Base-by-base conservation (phyloP, 768 basidiomycete genomes). In the Trametes sanguinea region DNA sequence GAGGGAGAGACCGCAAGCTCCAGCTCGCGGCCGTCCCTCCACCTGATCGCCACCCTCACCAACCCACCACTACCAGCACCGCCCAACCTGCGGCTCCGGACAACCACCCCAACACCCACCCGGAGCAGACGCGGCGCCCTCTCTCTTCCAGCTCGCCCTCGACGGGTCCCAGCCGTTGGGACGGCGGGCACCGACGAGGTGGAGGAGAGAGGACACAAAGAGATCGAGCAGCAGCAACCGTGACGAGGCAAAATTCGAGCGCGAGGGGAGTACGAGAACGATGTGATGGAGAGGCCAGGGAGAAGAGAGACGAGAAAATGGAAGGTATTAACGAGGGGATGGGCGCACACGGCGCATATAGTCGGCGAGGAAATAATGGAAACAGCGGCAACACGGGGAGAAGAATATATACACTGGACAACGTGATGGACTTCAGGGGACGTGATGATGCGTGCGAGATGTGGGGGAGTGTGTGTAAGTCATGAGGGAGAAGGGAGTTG, bases 131-230 rank as follows among this genome's bases (percentile, higher is more conserved):
- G 77, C 79, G 84, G 77, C 78, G 88, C 88, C 88, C 88, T 90
- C 89, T 90, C 84, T 78, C 76, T 76, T 74, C 80, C 75, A 77
- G 70, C 88, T 75, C 83, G 77, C 87, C 87, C 85, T 81, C 82
- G 56, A 63, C 70, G 71, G 63, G 63, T 62, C 70, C 72, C 67
- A 66, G 60, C 57, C 67, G 62, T 54, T 63, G 63, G 51, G 65
- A 13, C 13, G 33, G 67, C 65, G 64, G 72, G 65, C 63, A 67
- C 69, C 69, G 72, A 71, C 70, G 76, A 83, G 79, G 83, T 85
- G 85, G 85, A 69, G 79, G 81, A 83, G 74, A 73, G 85, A 89
- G 87, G 88, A 88, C 78, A 81, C 86, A 81, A 81, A 81, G 65
- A 64, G 55, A 37, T 37, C 35, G 35, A 37, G 35, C 35, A 37